These are phyloP conservation scores for Mycena venus DNA, from an alignment of 768 basidiomycete genomes.

Conservation along the genomic window DNA sequence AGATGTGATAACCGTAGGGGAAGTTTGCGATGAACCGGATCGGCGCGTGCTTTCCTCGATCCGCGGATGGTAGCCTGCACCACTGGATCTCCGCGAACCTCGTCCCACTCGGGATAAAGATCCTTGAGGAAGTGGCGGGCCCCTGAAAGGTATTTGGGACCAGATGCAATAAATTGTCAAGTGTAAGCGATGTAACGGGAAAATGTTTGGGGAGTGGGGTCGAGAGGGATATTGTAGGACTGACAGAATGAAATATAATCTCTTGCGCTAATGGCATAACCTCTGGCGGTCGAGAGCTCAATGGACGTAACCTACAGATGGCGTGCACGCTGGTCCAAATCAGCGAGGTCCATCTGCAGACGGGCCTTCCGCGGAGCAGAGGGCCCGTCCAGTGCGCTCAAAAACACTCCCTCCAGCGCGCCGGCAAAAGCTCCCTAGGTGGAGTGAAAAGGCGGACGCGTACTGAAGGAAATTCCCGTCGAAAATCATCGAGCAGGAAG, in stretches of 20 bases:
- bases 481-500: constrained; percentile 32
- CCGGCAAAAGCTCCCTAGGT: constrained; percentile 34
- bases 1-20: constrained; percentile 36
- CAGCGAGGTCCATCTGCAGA: constrained; percentile 26
- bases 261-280: constrained; percentile 36
- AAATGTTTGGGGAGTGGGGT: constrained; percentile 36
- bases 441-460: constrained; percentile 35
- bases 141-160: constrained; percentile 39
- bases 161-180: constrained; percentile 30
- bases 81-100: constrained; percentile 25
- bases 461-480: constrained; percentile 28
- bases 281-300: constrained; percentile 28
- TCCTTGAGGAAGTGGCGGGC: constrained; percentile 37
- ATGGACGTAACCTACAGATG: constrained; percentile 37
- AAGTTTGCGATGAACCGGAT: constrained; percentile 37
- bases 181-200: constrained; percentile 39
- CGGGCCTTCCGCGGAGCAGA: constrained; percentile 16
- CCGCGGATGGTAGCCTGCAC: constrained; percentile 38
- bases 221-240: constrained; percentile 26
- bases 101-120: constrained; percentile 40
- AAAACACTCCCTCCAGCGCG: no score
- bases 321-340: constrained; percentile 29
- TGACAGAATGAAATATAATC: constrained; percentile 38
- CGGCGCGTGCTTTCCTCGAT: constrained; percentile 33
- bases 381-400: constrained; percentile 23